These are phyloP conservation scores for Xylaria castorea DNA, from an alignment of 495 filamentous ascomycete species.

Conservation along the genomic window DNA sequence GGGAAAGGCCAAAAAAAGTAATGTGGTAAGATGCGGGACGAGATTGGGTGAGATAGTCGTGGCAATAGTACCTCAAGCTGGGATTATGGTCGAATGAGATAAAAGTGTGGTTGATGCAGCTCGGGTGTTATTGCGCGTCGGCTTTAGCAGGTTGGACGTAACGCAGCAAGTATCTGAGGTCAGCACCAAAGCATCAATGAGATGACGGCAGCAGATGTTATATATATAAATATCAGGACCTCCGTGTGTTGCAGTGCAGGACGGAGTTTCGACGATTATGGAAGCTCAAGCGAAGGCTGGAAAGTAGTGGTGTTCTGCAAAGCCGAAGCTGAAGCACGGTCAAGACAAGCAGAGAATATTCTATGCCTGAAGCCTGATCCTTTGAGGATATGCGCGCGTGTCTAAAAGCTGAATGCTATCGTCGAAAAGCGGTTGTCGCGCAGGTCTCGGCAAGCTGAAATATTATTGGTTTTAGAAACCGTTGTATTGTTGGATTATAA, in stretches of 20 bases:
- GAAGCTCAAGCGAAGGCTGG: conserved; percentile 37
- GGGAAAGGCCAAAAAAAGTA: conserved; percentile 36
- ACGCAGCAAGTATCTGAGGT: conserved; percentile 46
- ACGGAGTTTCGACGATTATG: conserved; percentile 24
- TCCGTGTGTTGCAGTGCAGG: conserved; percentile 26
- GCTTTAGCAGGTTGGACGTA: conserved; percentile 29
- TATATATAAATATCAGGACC: conserved; percentile 30
- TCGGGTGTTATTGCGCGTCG: conserved; percentile 29
- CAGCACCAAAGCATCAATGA: conserved; percentile 44
- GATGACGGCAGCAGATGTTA: conserved; percentile 40
- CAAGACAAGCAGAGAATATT: conserved; percentile 45
- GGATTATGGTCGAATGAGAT: conserved; percentile 46
- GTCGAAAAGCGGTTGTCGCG: conserved; percentile 33
- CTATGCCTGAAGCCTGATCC: conserved; percentile 33
- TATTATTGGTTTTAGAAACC: conserved; percentile 41
- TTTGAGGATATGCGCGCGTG: conserved; percentile 31
- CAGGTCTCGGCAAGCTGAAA: conserved; percentile 42
- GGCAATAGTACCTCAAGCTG: conserved; percentile 46
- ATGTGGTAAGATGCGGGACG: conserved; percentile 34
- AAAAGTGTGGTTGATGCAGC: conserved; percentile 20
- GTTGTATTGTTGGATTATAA: conserved; percentile 39
- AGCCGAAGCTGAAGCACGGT: conserved; percentile 33
- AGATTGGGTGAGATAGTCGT: conserved; percentile 45
- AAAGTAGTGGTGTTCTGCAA: conserved; percentile 25
- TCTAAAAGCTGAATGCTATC: conserved; percentile 27